Evolutionary conservation across 2,329 filamentous ascomycete genomes (phyloP).

Genomic region (Talaromyces marneffei): DNA sequence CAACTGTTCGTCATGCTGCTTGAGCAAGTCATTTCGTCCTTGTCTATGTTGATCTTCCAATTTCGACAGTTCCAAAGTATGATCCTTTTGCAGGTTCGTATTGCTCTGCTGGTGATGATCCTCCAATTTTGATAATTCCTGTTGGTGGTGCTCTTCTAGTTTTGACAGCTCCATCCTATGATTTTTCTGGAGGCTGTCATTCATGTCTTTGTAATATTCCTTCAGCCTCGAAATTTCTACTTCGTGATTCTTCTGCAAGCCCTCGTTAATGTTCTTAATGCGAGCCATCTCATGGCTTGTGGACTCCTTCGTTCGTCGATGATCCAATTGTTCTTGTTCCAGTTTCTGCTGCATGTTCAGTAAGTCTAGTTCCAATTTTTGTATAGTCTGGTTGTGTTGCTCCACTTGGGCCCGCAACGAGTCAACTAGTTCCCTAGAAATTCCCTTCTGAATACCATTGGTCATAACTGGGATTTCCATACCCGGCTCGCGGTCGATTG

Average conservation of each 20-base stretch:
- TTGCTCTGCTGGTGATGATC: slow-evolving; percentile 6
- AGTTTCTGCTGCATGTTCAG: slow-evolving; percentile 50
- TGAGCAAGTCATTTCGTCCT: slow-evolving; percentile 37
- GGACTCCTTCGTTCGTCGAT: slow-evolving; percentile 59
- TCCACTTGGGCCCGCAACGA: slow-evolving; percentile 70
- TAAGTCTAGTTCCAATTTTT: slow-evolving; percentile 52
- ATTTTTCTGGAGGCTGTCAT: slow-evolving; percentile 55
- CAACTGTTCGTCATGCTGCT: slow-evolving; percentile 42
- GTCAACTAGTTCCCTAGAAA: slow-evolving; percentile 91
- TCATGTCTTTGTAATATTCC: slow-evolving; percentile 53
- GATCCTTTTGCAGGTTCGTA: slow-evolving; percentile 25
- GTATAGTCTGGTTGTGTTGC: slow-evolving; percentile 59
- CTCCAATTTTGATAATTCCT: slow-evolving; percentile 21
- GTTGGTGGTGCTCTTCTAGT: slow-evolving; percentile 45
- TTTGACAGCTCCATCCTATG: slow-evolving; percentile 62
- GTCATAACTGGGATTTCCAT: slow-evolving; percentile 75
- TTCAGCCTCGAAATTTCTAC: slow-evolving; percentile 53
- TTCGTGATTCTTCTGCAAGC: slow-evolving; percentile 63
- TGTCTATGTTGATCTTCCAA: slow-evolving; percentile 45
- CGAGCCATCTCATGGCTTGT: slow-evolving; percentile 50
- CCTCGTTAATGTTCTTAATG: slow-evolving; percentile 63
- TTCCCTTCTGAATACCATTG: slow-evolving; percentile 77
- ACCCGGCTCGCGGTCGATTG: slow-evolving; percentile 85
- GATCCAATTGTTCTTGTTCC: slow-evolving; percentile 68
- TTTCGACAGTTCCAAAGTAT: slow-evolving; percentile 60